These are phyloP conservation scores for Boletellus deceptivus DNA, from an alignment of 1,284 basidiomycete genomes.

Conservation along the genomic window DNA sequence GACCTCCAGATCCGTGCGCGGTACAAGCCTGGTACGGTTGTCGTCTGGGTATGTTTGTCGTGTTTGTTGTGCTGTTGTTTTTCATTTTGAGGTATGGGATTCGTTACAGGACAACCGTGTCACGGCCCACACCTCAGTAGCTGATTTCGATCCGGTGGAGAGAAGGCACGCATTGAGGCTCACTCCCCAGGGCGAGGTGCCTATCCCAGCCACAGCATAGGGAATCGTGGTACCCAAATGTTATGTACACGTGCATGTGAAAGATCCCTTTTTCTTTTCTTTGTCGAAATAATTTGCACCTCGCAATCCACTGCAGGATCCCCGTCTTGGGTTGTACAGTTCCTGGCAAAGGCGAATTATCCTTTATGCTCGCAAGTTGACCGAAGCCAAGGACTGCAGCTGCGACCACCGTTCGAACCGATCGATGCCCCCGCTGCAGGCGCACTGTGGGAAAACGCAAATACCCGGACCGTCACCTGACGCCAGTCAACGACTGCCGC, in stretches of 20 bases:
- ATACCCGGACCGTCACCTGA: no score
- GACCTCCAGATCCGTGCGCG: slow-evolving; percentile 47
- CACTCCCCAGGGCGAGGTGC: slow-evolving; percentile 54
- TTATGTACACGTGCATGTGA: background rate
- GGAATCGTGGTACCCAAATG: background rate
- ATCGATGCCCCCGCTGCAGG: no score
- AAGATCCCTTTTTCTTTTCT: background rate
- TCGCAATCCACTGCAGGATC: no score
- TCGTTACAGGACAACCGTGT: slow-evolving; percentile 47
- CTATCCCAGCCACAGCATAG: slow-evolving; percentile 38
- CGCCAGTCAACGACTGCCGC: no score
- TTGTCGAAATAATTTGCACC: background rate
- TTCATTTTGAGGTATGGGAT: no score
- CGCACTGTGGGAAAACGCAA: no score
- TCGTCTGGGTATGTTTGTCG: slow-evolving; percentile 42
- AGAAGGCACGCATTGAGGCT: slow-evolving; percentile 51
- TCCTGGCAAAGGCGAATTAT: no score
- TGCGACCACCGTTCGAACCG: no score
- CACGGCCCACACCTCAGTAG: slow-evolving; percentile 48
- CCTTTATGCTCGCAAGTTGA: no score
- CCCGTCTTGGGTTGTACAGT: no score
- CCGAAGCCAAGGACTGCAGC: no score
- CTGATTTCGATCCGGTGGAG: slow-evolving; percentile 42
- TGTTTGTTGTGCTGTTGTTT: no score
- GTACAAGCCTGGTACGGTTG: slow-evolving; percentile 47